phyloP scores from a whole-genome alignment of 768 basidiomycete genomes.

The Mycena albidolilacea region DNA sequence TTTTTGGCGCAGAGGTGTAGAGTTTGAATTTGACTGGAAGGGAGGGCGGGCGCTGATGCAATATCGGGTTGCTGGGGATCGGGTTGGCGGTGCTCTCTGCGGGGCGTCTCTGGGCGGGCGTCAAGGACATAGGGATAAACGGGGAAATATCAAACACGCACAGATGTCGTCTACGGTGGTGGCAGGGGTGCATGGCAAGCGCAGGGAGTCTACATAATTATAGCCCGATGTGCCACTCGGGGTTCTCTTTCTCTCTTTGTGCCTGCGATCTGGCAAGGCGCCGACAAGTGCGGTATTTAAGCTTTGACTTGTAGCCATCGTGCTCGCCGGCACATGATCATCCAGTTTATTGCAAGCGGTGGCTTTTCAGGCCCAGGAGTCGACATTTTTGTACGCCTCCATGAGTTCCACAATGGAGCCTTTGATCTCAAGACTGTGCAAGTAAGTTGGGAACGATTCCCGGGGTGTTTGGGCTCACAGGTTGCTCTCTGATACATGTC shows the following conservation, averaged over 20 bases:
- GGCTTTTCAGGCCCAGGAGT: too few species aligned
- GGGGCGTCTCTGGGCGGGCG: constrained; percentile 46
- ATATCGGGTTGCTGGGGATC: constrained; percentile 33
- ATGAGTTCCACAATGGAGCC: too few species aligned
- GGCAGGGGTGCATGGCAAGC: constrained; percentile 5
- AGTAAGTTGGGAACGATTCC: too few species aligned
- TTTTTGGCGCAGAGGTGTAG: constrained; percentile 47
- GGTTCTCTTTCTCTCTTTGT: constrained; percentile 41
- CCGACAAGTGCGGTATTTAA: constrained; percentile 49
- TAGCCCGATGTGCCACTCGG: constrained; percentile 2
- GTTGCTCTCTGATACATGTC: too few species aligned
- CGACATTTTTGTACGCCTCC: too few species aligned
- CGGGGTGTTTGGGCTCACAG: too few species aligned
- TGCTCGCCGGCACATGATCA: too few species aligned
- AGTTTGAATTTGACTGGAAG: constrained; percentile 43
- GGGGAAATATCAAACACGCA: constrained; percentile 21
- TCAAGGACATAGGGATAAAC: constrained; percentile 41
- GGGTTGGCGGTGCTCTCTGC: constrained; percentile 9
- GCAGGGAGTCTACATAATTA: constrained; percentile 7
- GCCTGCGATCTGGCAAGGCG: constrained; percentile 39
- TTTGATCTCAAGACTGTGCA: too few species aligned
- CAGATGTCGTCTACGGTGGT: constrained; percentile 25
- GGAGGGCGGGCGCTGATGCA: constrained; percentile 43
- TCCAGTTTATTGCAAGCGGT: too few species aligned
- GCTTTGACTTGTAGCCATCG: constrained; percentile 74